A percentile compares a stretch with the other conserved stretches of the same genome.
phyloP scores from a whole-genome alignment of 2,329 filamentous ascomycete genomes.

The Claviceps capensis region DNA sequence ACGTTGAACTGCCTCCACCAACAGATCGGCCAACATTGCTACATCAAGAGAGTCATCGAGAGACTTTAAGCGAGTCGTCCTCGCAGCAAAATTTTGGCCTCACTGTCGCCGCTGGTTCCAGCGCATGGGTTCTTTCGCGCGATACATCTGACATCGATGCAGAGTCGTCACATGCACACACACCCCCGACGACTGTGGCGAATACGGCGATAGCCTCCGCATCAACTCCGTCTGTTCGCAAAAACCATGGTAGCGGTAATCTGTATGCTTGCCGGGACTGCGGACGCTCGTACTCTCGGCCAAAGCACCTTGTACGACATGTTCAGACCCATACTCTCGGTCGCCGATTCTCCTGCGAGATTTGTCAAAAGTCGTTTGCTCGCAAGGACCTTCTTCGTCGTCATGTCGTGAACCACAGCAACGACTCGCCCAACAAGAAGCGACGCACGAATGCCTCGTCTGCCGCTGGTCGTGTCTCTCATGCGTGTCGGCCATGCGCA shows the following conservation, averaged over 20 bases:
- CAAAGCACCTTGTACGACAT: constrained; percentile 39
- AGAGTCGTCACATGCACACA: background rate
- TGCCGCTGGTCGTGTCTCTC: constrained; percentile 34
- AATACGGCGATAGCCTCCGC: background rate
- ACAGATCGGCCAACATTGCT: background rate
- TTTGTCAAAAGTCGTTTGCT: constrained; percentile 40
- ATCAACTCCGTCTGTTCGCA: background rate
- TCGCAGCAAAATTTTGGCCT: background rate
- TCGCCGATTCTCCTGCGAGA: constrained; percentile 33
- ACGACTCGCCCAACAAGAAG: constrained; percentile 33
- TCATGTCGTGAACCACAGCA: constrained; percentile 37
- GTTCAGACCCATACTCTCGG: constrained; percentile 37
- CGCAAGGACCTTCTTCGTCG: constrained; percentile 39
- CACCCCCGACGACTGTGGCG: background rate
- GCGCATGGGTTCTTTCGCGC: background rate
- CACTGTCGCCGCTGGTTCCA: background rate
- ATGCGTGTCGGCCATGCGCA: constrained; percentile 39
- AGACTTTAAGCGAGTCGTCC: background rate
- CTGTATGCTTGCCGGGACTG: constrained; percentile 39
- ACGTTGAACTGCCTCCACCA: constrained; percentile 1
- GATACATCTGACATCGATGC: background rate
- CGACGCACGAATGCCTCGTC: constrained; percentile 31
- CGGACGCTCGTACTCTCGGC: constrained; percentile 35
- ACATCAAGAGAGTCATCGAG: background rate
- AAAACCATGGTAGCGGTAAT: constrained; percentile 17